phyloP scores from a whole-genome alignment of 2,329 filamentous ascomycete genomes.

The Aspergillus eucalypticola region DNA sequence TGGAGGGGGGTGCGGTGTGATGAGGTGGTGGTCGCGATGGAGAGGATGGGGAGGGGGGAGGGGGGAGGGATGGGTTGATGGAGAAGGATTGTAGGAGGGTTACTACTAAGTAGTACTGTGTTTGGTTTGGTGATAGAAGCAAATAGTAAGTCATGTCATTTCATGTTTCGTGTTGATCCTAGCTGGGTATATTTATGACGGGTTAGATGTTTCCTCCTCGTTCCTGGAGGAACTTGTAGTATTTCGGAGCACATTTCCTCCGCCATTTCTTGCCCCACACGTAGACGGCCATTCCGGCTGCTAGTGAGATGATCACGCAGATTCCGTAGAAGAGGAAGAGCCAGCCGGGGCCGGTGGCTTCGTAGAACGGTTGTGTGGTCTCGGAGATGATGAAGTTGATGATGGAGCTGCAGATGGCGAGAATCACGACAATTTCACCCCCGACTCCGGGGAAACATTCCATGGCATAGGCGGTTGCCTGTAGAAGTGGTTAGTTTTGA shows the following conservation, averaged over 20 bases:
- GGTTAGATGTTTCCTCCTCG: neutral
- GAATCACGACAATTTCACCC: neutral
- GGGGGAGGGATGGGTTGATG: neutral
- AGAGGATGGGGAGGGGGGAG: neutral
- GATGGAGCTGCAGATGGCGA: neutral
- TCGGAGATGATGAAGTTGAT: slow-evolving; percentile 7
- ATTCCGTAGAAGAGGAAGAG: slow-evolving; percentile 3
- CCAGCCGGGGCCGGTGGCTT: neutral
- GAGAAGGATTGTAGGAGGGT: neutral
- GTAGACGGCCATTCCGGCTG: neutral
- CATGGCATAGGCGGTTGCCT: neutral
- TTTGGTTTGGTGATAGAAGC: neutral
- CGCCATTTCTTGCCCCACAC: slow-evolving; percentile 2
- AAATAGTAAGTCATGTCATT: neutral
- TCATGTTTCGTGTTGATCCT: neutral
- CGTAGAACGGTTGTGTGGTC: neutral
- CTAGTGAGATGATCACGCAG: slow-evolving; percentile 1
- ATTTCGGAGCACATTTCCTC: neutral
- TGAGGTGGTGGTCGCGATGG: neutral
- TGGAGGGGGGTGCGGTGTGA: neutral
- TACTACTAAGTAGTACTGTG: neutral
- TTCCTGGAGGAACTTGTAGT: slow-evolving; percentile 4
- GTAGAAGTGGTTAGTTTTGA: neutral
- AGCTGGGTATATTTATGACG: neutral
- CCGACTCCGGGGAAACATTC: neutral